Evolutionary conservation across 2,329 filamentous ascomycete genomes (phyloP).

Genomic region (Arthrinium puccinioides): DNA sequence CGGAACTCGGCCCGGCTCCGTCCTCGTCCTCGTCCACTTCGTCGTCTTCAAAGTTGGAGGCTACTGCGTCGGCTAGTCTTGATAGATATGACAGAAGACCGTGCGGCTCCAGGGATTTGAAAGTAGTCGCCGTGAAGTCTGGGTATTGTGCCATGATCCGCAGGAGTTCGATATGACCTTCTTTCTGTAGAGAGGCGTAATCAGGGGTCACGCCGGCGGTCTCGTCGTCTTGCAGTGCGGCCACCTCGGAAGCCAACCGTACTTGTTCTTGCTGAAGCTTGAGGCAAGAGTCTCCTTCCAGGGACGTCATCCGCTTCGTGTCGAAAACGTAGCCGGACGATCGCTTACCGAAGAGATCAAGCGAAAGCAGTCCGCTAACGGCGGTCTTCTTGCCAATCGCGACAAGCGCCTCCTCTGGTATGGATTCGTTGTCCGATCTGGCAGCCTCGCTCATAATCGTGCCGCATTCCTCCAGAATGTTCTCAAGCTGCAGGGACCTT

Average conservation of each 20-base stretch:
- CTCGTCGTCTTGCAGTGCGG: slow-evolving; percentile 43
- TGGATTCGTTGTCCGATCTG: background rate
- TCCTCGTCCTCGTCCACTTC: slow-evolving; percentile 9
- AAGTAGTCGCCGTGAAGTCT: slow-evolving; percentile 54
- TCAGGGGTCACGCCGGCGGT: slow-evolving; percentile 55
- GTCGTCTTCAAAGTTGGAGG: slow-evolving; percentile 1
- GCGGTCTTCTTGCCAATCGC: slow-evolving; percentile 1
- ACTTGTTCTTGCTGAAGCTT: slow-evolving; percentile 81
- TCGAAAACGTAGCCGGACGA: slow-evolving; percentile 54
- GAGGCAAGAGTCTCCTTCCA: slow-evolving; percentile 78
- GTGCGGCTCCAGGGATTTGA: slow-evolving; percentile 57
- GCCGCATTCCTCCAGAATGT: background rate
- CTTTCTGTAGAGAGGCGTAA: slow-evolving; percentile 14
- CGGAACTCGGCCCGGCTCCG: background rate
- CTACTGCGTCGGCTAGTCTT: slow-evolving; percentile 4
- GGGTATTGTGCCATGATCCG: slow-evolving; percentile 55
- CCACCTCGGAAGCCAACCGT: slow-evolving; percentile 58
- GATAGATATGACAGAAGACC: slow-evolving; percentile 54
- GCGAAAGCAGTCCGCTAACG: slow-evolving; percentile 8
- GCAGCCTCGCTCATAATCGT: background rate
- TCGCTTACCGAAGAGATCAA: slow-evolving; percentile 42
- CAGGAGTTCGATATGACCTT: slow-evolving; percentile 39
- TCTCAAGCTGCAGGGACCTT: slow-evolving; percentile 19
- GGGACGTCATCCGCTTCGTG: slow-evolving; percentile 74
- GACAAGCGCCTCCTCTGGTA: background rate